phyloP scores from a whole-genome alignment of 2,329 filamentous ascomycete genomes.

The Ophiostoma novo-ulmi region DNA sequence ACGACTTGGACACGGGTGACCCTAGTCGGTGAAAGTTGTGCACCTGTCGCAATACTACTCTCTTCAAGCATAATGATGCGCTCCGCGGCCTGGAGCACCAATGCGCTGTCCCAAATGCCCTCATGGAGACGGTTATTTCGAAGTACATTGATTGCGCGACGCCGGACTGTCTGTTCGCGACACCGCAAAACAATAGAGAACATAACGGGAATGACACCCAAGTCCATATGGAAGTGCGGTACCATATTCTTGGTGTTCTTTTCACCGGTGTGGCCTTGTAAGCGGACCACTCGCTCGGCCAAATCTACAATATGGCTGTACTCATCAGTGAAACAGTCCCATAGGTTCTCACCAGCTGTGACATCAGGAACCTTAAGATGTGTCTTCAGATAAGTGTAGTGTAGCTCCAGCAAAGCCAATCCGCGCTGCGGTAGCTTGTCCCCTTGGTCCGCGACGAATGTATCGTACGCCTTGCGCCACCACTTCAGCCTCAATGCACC shows the following conservation, averaged over 20 bases:
- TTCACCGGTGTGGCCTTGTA: background rate
- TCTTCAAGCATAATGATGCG: slow-evolving; percentile 18
- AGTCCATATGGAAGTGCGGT: slow-evolving; percentile 24
- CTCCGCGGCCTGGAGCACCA: slow-evolving; percentile 18
- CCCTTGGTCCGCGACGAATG: background rate
- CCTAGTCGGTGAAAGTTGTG: background rate
- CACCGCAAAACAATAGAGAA: slow-evolving; percentile 22
- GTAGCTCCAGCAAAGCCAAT: background rate
- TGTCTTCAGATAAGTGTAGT: background rate
- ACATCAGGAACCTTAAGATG: background rate
- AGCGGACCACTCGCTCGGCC: background rate
- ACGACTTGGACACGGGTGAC: slow-evolving; percentile 3
- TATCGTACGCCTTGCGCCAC: background rate
- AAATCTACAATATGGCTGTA: background rate
- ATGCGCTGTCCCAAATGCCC: slow-evolving; percentile 23
- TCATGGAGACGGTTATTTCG: slow-evolving; percentile 18
- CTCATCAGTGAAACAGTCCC: background rate
- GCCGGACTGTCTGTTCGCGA: slow-evolving; percentile 19
- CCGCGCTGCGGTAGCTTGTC: background rate
- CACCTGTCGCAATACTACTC: background rate
- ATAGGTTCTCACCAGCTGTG: background rate
- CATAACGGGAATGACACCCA: slow-evolving; percentile 24
- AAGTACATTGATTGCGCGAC: slow-evolving; percentile 19
- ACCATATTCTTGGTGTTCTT: background rate
- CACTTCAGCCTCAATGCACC: background rate